Conservation (phyloP, 2,329 filamentous ascomycete species). For the Cadophora gregata region DNA sequence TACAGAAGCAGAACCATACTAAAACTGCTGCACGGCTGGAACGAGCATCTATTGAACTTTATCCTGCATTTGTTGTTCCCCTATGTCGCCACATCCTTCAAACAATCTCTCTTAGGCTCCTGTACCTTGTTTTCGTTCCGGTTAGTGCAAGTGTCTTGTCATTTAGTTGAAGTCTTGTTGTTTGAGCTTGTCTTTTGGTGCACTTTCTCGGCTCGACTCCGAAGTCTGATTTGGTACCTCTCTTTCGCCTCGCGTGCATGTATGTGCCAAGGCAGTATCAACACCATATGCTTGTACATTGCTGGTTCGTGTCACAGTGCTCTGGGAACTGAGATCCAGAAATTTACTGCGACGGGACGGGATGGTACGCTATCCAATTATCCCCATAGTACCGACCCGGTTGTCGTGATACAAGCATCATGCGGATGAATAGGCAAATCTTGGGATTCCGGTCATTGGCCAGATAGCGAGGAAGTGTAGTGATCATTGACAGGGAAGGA, state of each 20-base stretch:
- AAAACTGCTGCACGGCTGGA: neutral
- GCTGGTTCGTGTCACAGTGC: neutral
- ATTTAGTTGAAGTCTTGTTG: neutral
- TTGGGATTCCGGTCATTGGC: slow-evolving; percentile 5
- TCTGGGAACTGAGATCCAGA: neutral
- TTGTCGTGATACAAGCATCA: slow-evolving; percentile 11
- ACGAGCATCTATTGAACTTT: neutral
- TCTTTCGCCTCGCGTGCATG: neutral
- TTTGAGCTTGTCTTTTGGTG: neutral
- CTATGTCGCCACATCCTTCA: too few species aligned
- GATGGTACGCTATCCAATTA: slow-evolving; percentile 1
- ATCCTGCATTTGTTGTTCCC: neutral
- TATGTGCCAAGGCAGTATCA: neutral
- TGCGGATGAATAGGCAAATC: slow-evolving; percentile 7
- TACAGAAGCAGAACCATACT: too few species aligned
- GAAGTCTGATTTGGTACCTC: neutral
- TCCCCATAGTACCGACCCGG: slow-evolving; percentile 7
- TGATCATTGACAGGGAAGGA: neutral
- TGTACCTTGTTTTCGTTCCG: neutral
- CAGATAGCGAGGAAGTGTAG: neutral
- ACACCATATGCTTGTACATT: neutral
- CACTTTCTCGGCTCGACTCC: neutral
- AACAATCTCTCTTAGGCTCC: neutral
- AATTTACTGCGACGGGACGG: neutral
- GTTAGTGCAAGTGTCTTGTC: neutral